Percentiles rank a stretch among this genome's conserved stretches.
Evolutionary conservation across 2,329 filamentous ascomycete genomes (phyloP).

Genomic region (Emydomyces testavorans): DNA sequence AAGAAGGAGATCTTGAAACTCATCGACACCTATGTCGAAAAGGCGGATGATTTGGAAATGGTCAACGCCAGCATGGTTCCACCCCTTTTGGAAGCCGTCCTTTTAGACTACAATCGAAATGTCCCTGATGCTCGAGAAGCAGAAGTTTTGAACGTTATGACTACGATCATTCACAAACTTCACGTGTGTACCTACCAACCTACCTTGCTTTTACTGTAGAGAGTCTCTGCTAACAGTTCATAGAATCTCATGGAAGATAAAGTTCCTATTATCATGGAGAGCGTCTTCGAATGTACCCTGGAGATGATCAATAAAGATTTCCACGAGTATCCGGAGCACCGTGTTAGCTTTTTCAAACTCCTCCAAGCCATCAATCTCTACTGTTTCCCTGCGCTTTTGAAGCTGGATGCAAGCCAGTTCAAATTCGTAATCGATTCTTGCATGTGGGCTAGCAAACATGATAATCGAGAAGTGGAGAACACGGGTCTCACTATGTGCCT

Average conservation of each 20-base stretch:
- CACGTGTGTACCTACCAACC: constrained; percentile 61
- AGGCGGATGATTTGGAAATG: constrained; percentile 89
- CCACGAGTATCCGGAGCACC: constrained; percentile 95
- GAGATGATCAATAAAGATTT: constrained; percentile 99
- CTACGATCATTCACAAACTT: constrained; percentile 90
- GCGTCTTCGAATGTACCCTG: constrained; percentile 93
- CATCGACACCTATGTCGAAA: constrained; percentile 95
- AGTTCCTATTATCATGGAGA: constrained; percentile 94
- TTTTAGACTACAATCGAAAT: constrained; percentile 94
- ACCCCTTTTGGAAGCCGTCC: constrained; percentile 83
- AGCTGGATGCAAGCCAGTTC: constrained; percentile 91
- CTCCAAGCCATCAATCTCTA: constrained; percentile 91
- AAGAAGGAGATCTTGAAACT: constrained; percentile 99
- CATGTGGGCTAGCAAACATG: constrained; percentile 99
- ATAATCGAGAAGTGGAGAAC: constrained; percentile 94
- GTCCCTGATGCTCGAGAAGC: constrained; percentile 91
- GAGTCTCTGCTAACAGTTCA: constrained; percentile 24
- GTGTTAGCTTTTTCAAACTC: constrained; percentile 98
- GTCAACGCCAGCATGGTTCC: constrained; percentile 90
- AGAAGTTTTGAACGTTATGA: constrained; percentile 94
- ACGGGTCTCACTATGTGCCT: constrained; percentile 97
- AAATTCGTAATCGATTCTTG: constrained; percentile 99
- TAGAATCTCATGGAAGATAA: constrained; percentile 96
- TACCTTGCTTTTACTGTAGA: constrained; percentile 31
- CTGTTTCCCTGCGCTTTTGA: constrained; percentile 89